A percentile compares a stretch with the other conserved stretches of the same genome.
Evolutionary conservation across 257 asterid genomes (phyloP).

Genomic region (Misopates orontium): DNA sequence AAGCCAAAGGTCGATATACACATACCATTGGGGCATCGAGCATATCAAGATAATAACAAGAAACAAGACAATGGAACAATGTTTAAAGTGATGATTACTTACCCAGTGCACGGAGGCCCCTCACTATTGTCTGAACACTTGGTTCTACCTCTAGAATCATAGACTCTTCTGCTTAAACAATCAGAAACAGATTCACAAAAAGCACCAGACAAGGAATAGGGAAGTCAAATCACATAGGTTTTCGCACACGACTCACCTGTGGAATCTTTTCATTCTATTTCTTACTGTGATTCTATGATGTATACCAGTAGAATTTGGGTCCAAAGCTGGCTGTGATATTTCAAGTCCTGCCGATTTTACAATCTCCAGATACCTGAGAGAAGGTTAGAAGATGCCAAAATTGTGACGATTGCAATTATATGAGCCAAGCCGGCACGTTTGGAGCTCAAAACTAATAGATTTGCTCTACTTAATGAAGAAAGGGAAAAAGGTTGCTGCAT

Average conservation of each 20-base stretch:
- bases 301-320: slow-evolving; percentile 96
- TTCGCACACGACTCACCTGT: slow-evolving; percentile 51
- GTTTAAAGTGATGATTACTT: slow-evolving; percentile 19
- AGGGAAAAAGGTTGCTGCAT: slow-evolving; percentile 1
- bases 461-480: neutral
- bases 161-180: slow-evolving; percentile 74
- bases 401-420: slow-evolving; percentile 1
- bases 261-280: slow-evolving; percentile 65
- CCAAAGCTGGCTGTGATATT: slow-evolving; percentile 99
- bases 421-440: slow-evolving; percentile 7
- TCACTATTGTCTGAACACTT: slow-evolving; percentile 79
- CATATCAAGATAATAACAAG: neutral
- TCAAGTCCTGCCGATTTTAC: slow-evolving; percentile 83
- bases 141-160: slow-evolving; percentile 71
- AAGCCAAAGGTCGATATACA: slow-evolving; percentile 22
- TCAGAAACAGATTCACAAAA: slow-evolving; percentile 25
- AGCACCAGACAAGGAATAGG: slow-evolving; percentile 21
- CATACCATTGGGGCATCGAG: slow-evolving; percentile 14
- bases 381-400: slow-evolving; percentile 1
- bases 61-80: neutral
- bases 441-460: neutral
- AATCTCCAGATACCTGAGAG: slow-evolving; percentile 70
- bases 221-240: slow-evolving; percentile 21
- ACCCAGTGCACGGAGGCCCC: slow-evolving; percentile 99
- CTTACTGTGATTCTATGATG: slow-evolving; percentile 92